Evolutionary conservation across 1,284 basidiomycete species (phyloP), one percentile per base, ranked within the genome.

Genomic region (Melampsora larici-populina): DNA sequence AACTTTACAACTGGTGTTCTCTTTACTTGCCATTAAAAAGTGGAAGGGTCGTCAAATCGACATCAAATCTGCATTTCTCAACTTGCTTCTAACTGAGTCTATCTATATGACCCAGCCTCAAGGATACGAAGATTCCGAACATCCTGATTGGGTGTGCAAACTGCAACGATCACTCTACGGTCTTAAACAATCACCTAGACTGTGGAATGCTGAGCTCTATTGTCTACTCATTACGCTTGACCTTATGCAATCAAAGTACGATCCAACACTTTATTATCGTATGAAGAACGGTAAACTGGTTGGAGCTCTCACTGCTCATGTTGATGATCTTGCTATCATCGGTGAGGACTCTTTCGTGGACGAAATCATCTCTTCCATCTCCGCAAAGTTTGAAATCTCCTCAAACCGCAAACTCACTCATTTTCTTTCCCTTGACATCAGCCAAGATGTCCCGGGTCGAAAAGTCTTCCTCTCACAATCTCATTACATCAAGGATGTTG

Each of bases 41-140:
- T 76, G 46, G 70, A 51, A 36, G n/a, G 70, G 73, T 7, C 7
- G 51, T 11, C 73, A 79, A 46, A 40, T 79, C 29, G 70, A 78
- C 43, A 48, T 78, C 67, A 69, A 43, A 24, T 46, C 67, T 29
- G 26, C 67, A 15, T 73, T 73, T 55, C 60, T 79, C 26, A 69
- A 79, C 46, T 72, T 63, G 18, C 18, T 40, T 11, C 55, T 78
- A 2, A 17, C 26, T 17, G 18, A 60, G n/a, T n/a, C n/a, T n/a
- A 49, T 79, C 31, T 79, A 64, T 63, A 79, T 79, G 78, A 40
- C 29, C 9, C 70, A 74, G 29, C 78, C 63, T 6, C 46, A 31
- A 5, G 62, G 70, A 7, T 71, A 60, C 62, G 70, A 31, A 11
- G 51, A 64, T 26, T 62, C 72, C n/a, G n/a, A n/a, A n/a, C n/a